Conservation (phyloP, 768 basidiomycete species). For the Sistotremastrum niveocremeum region DNA sequence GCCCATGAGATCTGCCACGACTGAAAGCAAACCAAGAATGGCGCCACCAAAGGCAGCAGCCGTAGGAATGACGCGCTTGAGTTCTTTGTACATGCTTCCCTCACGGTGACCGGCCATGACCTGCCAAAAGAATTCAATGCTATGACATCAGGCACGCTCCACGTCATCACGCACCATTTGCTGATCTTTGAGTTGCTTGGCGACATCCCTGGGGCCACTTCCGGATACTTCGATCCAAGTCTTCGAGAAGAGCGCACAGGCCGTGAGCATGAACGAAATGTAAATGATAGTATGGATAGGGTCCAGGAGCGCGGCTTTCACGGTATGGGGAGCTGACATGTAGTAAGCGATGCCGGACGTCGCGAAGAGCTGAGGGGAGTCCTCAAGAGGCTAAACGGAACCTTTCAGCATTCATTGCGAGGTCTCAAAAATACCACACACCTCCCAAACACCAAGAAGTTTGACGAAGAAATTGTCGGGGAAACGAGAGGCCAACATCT, state of each 20-base stretch:
- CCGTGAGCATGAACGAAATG: conserved; percentile 82
- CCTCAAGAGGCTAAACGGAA: conserved; percentile 66
- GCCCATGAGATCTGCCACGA: conserved; percentile 88
- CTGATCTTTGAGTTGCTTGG: conserved; percentile 97
- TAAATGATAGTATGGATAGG: conserved; percentile 90
- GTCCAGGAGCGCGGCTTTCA: conserved; percentile 77
- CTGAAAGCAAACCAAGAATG: conserved; percentile 84
- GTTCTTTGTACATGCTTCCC: conserved; percentile 97
- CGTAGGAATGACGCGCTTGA: conserved; percentile 95
- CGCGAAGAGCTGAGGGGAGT: conserved; percentile 84
- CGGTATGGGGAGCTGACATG: conserved; percentile 94
- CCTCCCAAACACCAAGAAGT: conserved; percentile 97
- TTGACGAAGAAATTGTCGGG: conserved; percentile 82
- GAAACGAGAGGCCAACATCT: conserved; percentile 90
- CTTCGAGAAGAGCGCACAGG: conserved; percentile 96
- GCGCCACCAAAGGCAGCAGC: conserved; percentile 96
- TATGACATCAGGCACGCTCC: not conserved
- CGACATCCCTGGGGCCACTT: conserved; percentile 88
- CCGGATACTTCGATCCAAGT: conserved; percentile 99
- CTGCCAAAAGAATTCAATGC: conserved; percentile 3
- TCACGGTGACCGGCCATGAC: conserved; percentile 72
- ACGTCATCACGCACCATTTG: conserved; percentile 54
- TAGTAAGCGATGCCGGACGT: conserved; percentile 91
- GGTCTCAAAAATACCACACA: conserved; percentile 20
- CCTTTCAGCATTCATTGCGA: not conserved